Conservation (phyloP, 805 yeast species). For the Komagataella ulmi region DNA sequence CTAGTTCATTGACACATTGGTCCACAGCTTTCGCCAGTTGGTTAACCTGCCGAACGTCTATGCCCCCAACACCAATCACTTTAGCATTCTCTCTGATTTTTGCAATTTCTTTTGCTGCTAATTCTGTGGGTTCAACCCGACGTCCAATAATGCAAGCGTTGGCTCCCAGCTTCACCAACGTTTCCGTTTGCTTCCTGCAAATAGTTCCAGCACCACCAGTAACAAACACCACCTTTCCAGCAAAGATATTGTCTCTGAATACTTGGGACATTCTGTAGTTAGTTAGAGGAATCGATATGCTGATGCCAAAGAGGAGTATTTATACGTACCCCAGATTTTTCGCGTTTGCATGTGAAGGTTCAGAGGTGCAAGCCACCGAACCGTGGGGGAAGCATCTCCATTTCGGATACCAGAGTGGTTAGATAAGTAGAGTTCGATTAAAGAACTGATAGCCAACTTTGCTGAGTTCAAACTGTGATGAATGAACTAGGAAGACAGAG, state of each 20-base stretch:
- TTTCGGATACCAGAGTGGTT: too few species aligned
- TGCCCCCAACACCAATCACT: slow-evolving; percentile 57
- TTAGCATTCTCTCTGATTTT: slow-evolving; percentile 41
- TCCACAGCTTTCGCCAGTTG: slow-evolving; percentile 53
- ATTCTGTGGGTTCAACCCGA: slow-evolving; percentile 47
- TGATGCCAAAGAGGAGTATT: slow-evolving; percentile 1
- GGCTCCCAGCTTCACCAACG: slow-evolving; percentile 73
- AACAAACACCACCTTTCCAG: slow-evolving; percentile 77
- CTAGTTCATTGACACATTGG: slow-evolving; percentile 51
- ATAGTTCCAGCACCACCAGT: slow-evolving; percentile 98
- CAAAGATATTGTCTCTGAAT: slow-evolving; percentile 49
- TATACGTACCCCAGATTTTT: not conserved
- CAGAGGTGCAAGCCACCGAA: not conserved
- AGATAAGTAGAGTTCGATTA: too few species aligned
- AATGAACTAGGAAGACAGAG: not conserved
- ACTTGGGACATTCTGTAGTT: not conserved
- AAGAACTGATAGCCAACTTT: too few species aligned
- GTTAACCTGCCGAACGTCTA: slow-evolving; percentile 67
- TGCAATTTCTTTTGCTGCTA: slow-evolving; percentile 57
- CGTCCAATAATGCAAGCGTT: slow-evolving; percentile 81
- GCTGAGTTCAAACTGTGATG: not conserved
- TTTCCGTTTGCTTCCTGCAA: slow-evolving; percentile 82
- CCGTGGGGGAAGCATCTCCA: not conserved
- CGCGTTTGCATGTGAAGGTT: not conserved
- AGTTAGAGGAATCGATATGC: slow-evolving; percentile 4